Evolutionary conservation across 495 filamentous ascomycete genomes (phyloP).

Genomic region (Neurospora sp.): DNA sequence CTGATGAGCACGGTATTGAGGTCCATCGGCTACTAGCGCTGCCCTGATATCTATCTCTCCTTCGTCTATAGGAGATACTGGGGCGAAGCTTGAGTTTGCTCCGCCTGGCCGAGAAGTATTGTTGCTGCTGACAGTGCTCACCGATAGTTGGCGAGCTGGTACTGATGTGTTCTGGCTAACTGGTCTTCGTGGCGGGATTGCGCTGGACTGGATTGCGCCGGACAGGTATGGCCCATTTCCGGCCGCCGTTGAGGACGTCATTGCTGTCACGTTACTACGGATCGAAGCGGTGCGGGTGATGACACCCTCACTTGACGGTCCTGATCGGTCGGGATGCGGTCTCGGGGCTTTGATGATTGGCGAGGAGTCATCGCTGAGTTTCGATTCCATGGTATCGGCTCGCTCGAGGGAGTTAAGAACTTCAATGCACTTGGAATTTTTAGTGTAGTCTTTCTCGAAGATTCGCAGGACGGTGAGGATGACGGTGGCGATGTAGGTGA

Average conservation of each 20-base stretch:
- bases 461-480: conserved; percentile 21
- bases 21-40: conserved; percentile 15
- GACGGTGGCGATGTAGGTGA: conserved; percentile 29
- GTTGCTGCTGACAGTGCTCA: background rate
- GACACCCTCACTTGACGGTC: conserved; percentile 23
- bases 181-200: conserved; percentile 2
- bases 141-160: background rate
- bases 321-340: background rate
- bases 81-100: background rate
- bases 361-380: conserved; percentile 7
- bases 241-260: conserved; percentile 1
- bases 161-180: background rate
- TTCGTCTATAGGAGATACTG: background rate
- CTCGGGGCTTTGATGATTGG: background rate
- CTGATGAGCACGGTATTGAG: conserved; percentile 6
- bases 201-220: conserved; percentile 3
- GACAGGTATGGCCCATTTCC: background rate
- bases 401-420: conserved; percentile 15
- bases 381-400: conserved; percentile 16
- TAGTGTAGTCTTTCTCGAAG: conserved; percentile 19
- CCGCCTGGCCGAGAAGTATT: background rate
- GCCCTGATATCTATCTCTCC: background rate
- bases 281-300: conserved; percentile 22
- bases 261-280: conserved; percentile 19
- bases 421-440: conserved; percentile 12